These are phyloP conservation scores for Termitomyces sp. DNA, from an alignment of 768 basidiomycete genomes.

Conservation along the genomic window DNA sequence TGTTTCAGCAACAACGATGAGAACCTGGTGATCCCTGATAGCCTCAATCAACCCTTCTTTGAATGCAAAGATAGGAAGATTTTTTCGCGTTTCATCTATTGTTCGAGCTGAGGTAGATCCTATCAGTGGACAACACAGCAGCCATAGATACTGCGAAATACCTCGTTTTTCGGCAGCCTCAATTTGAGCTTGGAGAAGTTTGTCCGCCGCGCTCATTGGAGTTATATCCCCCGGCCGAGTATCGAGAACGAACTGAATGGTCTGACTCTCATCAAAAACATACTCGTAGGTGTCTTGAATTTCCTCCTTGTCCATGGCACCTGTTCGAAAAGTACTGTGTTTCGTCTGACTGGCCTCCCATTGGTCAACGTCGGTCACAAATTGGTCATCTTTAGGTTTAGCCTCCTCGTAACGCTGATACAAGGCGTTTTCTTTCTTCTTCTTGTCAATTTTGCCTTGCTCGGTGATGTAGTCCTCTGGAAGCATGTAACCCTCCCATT, in stretches of 20 bases:
- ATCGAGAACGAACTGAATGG: conserved; percentile 93
- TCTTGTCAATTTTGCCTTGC: conserved; percentile 96
- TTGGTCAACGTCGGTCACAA: conserved; percentile 94
- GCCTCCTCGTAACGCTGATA: conserved; percentile 95
- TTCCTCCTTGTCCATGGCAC: conserved; percentile 86
- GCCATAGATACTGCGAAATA: conserved; percentile 29
- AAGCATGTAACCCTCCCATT: conserved; percentile 91
- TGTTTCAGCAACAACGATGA: conserved; percentile 97
- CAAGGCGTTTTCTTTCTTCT: conserved; percentile 88
- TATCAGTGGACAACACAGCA: not conserved
- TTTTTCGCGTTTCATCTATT: conserved; percentile 93
- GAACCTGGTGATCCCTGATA: conserved; percentile 85
- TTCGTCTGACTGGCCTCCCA: conserved; percentile 93
- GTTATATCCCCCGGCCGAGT: conserved; percentile 59
- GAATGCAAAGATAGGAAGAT: conserved; percentile 86
- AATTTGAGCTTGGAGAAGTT: conserved; percentile 79
- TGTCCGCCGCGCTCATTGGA: conserved; percentile 76
- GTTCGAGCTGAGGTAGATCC: conserved; percentile 52
- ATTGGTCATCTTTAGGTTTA: conserved; percentile 87
- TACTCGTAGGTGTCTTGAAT: conserved; percentile 89
- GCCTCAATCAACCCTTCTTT: conserved; percentile 87
- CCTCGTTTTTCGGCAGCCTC: conserved; percentile 89
- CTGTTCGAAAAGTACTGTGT: conserved; percentile 85
- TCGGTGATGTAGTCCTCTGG: conserved; percentile 99
- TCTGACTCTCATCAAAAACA: conserved; percentile 97